Conservation (phyloP, 2,329 filamentous ascomycete species). For the Ophiocordyceps sinensis region DNA sequence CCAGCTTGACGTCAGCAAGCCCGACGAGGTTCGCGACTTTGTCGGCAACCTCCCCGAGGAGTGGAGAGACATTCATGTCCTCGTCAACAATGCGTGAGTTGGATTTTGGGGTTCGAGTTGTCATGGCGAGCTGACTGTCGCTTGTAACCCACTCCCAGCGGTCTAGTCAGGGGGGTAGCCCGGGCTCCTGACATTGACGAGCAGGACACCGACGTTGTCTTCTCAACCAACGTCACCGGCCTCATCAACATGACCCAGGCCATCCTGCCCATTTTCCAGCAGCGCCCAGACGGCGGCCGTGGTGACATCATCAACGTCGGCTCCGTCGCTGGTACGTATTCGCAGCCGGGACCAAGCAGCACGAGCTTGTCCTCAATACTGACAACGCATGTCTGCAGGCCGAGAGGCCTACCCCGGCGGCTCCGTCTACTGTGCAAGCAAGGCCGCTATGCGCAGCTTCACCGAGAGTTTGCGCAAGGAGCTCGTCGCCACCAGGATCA, state of each 20-base stretch:
- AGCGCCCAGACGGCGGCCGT: constrained; percentile 56
- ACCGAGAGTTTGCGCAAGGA: constrained; percentile 73
- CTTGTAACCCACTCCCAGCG: constrained; percentile 35
- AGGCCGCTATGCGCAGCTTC: constrained; percentile 76
- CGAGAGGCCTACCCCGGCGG: constrained; percentile 75
- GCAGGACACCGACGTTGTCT: constrained; percentile 77
- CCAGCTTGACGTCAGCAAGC: constrained; percentile 74
- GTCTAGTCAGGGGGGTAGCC: constrained; percentile 78
- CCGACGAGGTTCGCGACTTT: constrained; percentile 59
- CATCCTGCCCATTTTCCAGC: constrained; percentile 68
- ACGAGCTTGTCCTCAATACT: too few species aligned
- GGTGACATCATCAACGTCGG: constrained; percentile 95
- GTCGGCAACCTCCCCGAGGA: constrained; percentile 62
- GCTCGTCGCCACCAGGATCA: constrained; percentile 63
- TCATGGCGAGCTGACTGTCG: background rate
- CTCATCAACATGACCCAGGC: constrained; percentile 96
- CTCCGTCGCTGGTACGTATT: constrained; percentile 56
- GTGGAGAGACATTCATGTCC: constrained; percentile 70
- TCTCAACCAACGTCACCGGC: constrained; percentile 84
- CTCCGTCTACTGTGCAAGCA: constrained; percentile 85
- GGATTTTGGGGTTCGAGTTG: too few species aligned
- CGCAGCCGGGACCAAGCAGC: too few species aligned
- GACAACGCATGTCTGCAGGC: constrained; percentile 17
- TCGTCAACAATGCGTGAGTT: constrained; percentile 96
- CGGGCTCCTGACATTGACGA: constrained; percentile 70